phyloP scores from a whole-genome alignment of 129 eudicot genomes.

The Escallonia herrerae region DNA sequence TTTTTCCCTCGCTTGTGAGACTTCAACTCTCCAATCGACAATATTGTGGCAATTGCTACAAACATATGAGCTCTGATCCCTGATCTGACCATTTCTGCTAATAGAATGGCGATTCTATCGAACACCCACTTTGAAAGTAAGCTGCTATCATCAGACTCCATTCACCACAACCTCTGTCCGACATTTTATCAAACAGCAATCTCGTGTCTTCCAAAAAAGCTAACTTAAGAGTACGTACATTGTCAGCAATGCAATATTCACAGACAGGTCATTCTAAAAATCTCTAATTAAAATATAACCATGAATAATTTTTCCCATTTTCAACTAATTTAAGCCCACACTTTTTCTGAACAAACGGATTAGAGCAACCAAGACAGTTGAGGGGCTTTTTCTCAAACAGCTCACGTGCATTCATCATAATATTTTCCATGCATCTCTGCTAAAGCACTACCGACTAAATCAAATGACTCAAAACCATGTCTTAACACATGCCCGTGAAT shows the following conservation, averaged over 20 bases:
- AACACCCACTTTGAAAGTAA: constrained; percentile 9
- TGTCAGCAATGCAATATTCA: constrained; percentile 21
- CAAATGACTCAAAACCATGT: constrained; percentile 20
- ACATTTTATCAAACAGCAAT: constrained; percentile 21
- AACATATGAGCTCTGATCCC: constrained; percentile 20
- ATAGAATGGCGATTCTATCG: constrained; percentile 5
- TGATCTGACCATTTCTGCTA: constrained; percentile 7
- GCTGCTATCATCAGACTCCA: constrained; percentile 31
- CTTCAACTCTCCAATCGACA: constrained; percentile 18
- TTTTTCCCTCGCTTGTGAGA: constrained; percentile 12
- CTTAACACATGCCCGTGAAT: constrained; percentile 18
- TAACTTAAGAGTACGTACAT: constrained; percentile 17
- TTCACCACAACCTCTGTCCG: constrained; percentile 13
- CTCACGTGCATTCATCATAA: constrained; percentile 1
- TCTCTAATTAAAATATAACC: constrained; percentile 3
- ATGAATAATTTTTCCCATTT: constrained; percentile 13
- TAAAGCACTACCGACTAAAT: constrained; percentile 6
- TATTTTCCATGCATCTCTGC: background rate
- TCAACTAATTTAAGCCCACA: constrained; percentile 6
- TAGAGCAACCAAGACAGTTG: constrained; percentile 1
- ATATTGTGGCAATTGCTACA: constrained; percentile 17
- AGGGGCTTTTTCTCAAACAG: constrained; percentile 11
- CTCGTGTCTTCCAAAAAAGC: constrained; percentile 19
- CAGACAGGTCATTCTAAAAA: constrained; percentile 11
- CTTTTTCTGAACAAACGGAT: constrained; percentile 18